Conservation (phyloP, 208 protist species). For the Leishmania arabica region DNA sequence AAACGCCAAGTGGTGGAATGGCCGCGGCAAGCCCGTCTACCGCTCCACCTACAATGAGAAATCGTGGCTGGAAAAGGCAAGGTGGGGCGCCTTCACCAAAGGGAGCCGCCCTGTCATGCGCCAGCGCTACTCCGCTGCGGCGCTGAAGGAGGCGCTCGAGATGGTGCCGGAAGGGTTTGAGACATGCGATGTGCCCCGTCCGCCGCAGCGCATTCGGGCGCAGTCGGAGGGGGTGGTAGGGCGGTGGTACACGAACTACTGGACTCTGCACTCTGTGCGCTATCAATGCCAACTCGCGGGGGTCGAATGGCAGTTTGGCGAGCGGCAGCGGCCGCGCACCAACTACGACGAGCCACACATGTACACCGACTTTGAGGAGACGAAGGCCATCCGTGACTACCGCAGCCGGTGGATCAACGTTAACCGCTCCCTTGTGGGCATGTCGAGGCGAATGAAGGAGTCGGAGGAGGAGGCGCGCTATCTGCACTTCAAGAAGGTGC, state of each 20-base stretch:
- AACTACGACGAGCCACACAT: constrained; percentile 92
- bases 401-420: constrained; percentile 92
- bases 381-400: constrained; percentile 87
- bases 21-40: constrained; percentile 53
- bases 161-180: constrained; percentile 86
- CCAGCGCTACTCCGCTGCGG: constrained; percentile 75
- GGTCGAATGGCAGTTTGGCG: constrained; percentile 82
- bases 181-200: constrained; percentile 79
- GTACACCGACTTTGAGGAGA: constrained; percentile 92
- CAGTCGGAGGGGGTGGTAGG: constrained; percentile 89
- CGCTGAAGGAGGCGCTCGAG: constrained; percentile 64
- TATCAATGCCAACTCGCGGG: constrained; percentile 84
- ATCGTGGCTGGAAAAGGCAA: constrained; percentile 72
- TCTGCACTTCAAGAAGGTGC: constrained; percentile 81
- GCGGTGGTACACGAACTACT: constrained; percentile 93
- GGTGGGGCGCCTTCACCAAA: constrained; percentile 61
- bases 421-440: constrained; percentile 88
- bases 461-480: constrained; percentile 89
- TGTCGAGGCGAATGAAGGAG: constrained; percentile 89
- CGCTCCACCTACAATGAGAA: constrained; percentile 81
- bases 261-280: constrained; percentile 88
- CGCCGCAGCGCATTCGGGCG: constrained; percentile 84
- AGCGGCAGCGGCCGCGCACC: constrained; percentile 73
- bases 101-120: constrained; percentile 61
- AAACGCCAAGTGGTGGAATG: constrained; percentile 85